These are phyloP conservation scores for Pseudocercospora vitis DNA, from an alignment of 2,329 filamentous ascomycete species.

Conservation along the genomic window DNA sequence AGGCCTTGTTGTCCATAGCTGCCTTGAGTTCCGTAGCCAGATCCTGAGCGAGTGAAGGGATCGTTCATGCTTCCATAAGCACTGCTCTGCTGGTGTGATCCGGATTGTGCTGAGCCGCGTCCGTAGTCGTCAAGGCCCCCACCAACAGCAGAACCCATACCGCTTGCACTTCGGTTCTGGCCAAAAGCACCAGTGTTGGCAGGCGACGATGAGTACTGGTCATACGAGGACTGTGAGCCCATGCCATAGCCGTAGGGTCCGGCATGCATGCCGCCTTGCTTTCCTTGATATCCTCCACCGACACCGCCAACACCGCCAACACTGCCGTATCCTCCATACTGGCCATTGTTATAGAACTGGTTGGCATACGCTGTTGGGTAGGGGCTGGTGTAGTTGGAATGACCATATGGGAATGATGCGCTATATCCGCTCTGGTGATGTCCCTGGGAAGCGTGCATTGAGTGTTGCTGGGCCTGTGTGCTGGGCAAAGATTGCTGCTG, in stretches of 20 bases:
- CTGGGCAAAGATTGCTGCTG: slow-evolving; percentile 48
- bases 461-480: slow-evolving; percentile 46
- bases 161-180: slow-evolving; percentile 48
- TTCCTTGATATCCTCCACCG: slow-evolving; percentile 47
- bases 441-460: slow-evolving; percentile 36
- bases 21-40: slow-evolving; percentile 54
- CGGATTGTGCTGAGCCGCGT: slow-evolving; percentile 54
- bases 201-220: slow-evolving; percentile 63
- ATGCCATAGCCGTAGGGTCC: slow-evolving; percentile 62
- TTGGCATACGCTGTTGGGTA: slow-evolving; percentile 65
- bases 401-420: slow-evolving; percentile 58
- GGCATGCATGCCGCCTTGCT: slow-evolving; percentile 62
- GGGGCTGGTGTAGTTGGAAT: slow-evolving; percentile 61
- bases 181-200: slow-evolving; percentile 58
- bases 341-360: slow-evolving; percentile 57
- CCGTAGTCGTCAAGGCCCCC: slow-evolving; percentile 60
- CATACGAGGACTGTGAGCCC: slow-evolving; percentile 57
- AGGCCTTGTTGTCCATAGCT: slow-evolving; percentile 53
- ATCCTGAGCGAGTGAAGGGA: slow-evolving; percentile 59
- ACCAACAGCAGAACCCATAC: slow-evolving; percentile 37
- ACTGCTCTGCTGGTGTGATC: slow-evolving; percentile 54
- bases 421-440: slow-evolving; percentile 51
- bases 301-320: slow-evolving; percentile 55
- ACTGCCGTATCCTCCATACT: slow-evolving; percentile 47
- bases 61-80: slow-evolving; percentile 58